phyloP scores from a whole-genome alignment of 257 asterid genomes.

The Lantana camara region DNA sequence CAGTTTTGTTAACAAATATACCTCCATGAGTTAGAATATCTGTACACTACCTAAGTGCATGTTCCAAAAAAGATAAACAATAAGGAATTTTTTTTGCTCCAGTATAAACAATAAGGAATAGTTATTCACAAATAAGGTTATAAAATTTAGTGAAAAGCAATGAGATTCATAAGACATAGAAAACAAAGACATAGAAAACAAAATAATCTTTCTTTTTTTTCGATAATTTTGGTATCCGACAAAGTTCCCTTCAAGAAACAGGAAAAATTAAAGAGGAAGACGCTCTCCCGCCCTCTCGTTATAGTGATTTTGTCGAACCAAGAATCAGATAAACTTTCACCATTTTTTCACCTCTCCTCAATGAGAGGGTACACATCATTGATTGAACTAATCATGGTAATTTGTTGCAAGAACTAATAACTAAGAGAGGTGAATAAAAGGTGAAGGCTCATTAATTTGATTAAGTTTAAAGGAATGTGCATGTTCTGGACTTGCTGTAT shows the following conservation, averaged over 20 bases:
- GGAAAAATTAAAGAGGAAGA: conserved; percentile 6
- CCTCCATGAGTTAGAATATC: conserved; percentile 36
- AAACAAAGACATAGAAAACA: too few relatives aligned
- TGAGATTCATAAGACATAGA: neutral
- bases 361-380: neutral
- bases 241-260: neutral
- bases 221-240: neutral
- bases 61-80: conserved; percentile 18
- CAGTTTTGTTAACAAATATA: conserved; percentile 33
- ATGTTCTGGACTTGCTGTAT: conserved; percentile 41
- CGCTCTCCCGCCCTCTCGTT: neutral
- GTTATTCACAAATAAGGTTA: conserved; percentile 1
- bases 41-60: conserved; percentile 25
- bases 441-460: conserved; percentile 15
- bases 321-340: conserved; percentile 19
- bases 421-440: conserved; percentile 13
- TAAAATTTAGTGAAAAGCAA: neutral
- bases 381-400: neutral
- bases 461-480: conserved; percentile 45
- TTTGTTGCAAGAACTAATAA: neutral
- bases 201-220: too few relatives aligned
- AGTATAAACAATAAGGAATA: neutral
- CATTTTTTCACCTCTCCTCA: conserved; percentile 16
- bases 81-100: too few relatives aligned
- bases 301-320: too few relatives aligned